Evolutionary conservation across 768 basidiomycete species (phyloP).

Genomic region (Stropharia rugosoannulata): DNA sequence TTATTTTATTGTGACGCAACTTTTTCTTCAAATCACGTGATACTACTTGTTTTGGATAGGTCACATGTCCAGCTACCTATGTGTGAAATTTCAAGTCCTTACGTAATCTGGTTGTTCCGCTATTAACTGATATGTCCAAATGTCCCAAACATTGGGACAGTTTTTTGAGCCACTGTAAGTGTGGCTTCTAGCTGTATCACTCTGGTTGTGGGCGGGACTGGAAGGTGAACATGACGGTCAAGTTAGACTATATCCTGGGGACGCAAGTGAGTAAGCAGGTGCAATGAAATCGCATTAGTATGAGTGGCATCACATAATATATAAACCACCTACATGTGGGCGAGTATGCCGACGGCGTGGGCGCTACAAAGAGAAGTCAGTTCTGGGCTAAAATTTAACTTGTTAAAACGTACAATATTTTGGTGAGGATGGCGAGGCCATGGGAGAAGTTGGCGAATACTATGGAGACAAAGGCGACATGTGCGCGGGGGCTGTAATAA

Average conservation of each 20-base stretch:
- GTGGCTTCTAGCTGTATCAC: slow-evolving; percentile 39
- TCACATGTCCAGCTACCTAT: too few species aligned
- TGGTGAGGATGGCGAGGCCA: slow-evolving; percentile 86
- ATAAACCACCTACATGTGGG: slow-evolving; percentile 68
- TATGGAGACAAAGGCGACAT: slow-evolving; percentile 90
- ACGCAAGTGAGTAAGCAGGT: slow-evolving; percentile 82
- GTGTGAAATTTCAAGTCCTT: too few species aligned
- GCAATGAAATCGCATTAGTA: slow-evolving; percentile 38
- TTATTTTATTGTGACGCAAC: too few species aligned
- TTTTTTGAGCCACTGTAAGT: too few species aligned
- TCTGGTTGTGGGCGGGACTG: slow-evolving; percentile 71
- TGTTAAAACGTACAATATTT: slow-evolving; percentile 76
- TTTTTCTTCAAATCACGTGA: too few species aligned
- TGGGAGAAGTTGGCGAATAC: slow-evolving; percentile 91
- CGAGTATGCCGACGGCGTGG: slow-evolving; percentile 85
- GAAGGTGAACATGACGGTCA: slow-evolving; percentile 84
- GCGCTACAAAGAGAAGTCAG: slow-evolving; percentile 46
- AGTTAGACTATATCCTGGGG: slow-evolving; percentile 83
- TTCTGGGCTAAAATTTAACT: not conserved
- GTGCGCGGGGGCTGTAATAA: slow-evolving; percentile 62
- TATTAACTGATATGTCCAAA: too few species aligned
- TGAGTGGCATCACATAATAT: slow-evolving; percentile 1
- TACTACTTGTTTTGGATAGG: too few species aligned
- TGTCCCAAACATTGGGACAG: too few species aligned
- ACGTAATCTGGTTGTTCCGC: too few species aligned